Percentiles rank a stretch among this genome's conserved stretches.
These are phyloP conservation scores for Trichoderma cornu-damae DNA, from an alignment of 2,329 filamentous ascomycete genomes.

Conservation along the genomic window DNA sequence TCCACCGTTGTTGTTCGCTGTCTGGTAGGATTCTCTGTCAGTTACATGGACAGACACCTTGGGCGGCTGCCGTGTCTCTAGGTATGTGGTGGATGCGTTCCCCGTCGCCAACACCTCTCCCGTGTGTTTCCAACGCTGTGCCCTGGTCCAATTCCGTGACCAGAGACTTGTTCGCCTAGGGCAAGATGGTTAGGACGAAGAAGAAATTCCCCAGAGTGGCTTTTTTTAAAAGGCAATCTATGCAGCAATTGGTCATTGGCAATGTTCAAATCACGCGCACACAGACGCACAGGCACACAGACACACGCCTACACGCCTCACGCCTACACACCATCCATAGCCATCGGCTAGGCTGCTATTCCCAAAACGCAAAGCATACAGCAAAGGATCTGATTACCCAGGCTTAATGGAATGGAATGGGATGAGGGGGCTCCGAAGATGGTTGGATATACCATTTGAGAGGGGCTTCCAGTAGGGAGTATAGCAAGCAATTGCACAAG, in stretches of 20 bases:
- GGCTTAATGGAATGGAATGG: too few relatives aligned
- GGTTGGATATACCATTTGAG: too few relatives aligned
- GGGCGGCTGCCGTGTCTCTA: conserved; percentile 17
- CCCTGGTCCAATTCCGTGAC: not conserved
- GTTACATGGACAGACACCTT: conserved; percentile 16
- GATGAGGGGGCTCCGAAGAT: too few relatives aligned
- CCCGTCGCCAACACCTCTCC: too few relatives aligned
- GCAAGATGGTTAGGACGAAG: not conserved
- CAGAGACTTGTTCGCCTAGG: not conserved
- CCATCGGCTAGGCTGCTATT: not conserved
- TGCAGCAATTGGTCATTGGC: not conserved
- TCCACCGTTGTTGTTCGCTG: conserved; percentile 23
- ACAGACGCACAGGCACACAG: not conserved
- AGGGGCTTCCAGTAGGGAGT: too few relatives aligned
- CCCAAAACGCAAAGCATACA: not conserved
- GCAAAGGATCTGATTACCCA: not conserved
- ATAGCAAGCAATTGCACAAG: too few relatives aligned
- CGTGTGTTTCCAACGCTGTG: too few relatives aligned
- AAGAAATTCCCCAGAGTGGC: not conserved
- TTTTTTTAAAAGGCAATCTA: not conserved
- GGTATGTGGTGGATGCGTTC: not conserved
- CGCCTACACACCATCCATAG: too few relatives aligned
- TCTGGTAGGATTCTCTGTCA: conserved; percentile 24
- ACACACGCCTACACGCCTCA: too few relatives aligned
- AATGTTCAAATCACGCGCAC: not conserved